Conservation (phyloP, 2,329 filamentous ascomycete genomes). For the Fusarium oxysporum region DNA sequence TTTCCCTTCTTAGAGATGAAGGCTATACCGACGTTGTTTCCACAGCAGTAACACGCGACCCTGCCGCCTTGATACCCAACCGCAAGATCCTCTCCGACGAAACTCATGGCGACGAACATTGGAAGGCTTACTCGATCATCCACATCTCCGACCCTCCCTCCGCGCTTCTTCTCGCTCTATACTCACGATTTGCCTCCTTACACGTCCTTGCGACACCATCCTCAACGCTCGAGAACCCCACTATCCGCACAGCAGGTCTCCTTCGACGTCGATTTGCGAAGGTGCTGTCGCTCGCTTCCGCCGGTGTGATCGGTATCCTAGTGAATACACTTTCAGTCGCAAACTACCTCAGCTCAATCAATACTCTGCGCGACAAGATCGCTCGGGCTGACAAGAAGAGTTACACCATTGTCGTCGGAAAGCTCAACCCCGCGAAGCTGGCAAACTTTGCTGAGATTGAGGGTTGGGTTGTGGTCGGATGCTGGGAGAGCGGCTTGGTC, state of each 20-base stretch:
- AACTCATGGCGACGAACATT: conserved; percentile 54
- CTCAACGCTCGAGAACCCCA: conserved; percentile 60
- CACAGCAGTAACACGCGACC: conserved; percentile 81
- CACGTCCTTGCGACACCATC: conserved; percentile 80
- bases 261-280: conserved; percentile 91
- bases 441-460: conserved; percentile 97
- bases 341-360: conserved; percentile 87
- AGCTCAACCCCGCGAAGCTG: conserved; percentile 93
- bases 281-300: conserved; percentile 81
- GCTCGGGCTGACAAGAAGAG: conserved; percentile 87
- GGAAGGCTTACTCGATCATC: conserved; percentile 81
- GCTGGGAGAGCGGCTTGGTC: conserved; percentile 95
- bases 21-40: conserved; percentile 79
- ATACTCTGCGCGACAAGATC: conserved; percentile 78
- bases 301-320: conserved; percentile 89
- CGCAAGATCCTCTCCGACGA: conserved; percentile 70
- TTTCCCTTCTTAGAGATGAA: conserved; percentile 61
- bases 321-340: conserved; percentile 95
- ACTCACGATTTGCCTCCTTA: conserved; percentile 81
- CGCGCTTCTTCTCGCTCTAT: conserved; percentile 86
- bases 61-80: conserved; percentile 85
- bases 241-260: conserved; percentile 61
- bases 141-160: conserved; percentile 85
- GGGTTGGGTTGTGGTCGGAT: conserved; percentile 97
- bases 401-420: conserved; percentile 96